phyloP scores from a whole-genome alignment of 106 monocot species.

The Dendrobium officinale region DNA sequence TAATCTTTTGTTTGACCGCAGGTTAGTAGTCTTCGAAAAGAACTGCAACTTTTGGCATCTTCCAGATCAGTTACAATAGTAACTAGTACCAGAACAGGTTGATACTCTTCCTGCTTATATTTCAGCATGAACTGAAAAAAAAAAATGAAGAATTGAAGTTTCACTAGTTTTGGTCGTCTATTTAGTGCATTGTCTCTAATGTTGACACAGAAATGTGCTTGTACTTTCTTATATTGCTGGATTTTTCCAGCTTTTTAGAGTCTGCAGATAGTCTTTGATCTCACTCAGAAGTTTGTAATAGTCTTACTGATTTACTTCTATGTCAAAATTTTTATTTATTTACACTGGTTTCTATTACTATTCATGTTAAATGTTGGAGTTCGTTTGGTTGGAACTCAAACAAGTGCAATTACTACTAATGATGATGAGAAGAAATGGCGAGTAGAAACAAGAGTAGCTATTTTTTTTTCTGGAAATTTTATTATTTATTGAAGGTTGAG shows the following conservation, averaged over 20 bases:
- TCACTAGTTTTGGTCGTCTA: neutral
- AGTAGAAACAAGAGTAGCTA: too few relatives aligned
- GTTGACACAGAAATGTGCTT: neutral
- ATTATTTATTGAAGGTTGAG: too few relatives aligned
- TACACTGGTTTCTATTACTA: neutral
- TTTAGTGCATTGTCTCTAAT: neutral
- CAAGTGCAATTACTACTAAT: too few relatives aligned
- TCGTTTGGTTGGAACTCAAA: too few relatives aligned
- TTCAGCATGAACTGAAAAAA: neutral
- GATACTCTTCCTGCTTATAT: neutral
- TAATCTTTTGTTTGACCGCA: conserved; percentile 5
- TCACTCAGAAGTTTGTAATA: neutral
- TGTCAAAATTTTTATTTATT: neutral
- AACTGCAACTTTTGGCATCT: conserved; percentile 33
- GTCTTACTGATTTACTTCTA: neutral
- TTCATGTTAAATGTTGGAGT: neutral
- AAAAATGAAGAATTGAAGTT: neutral
- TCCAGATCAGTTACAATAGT: conserved; percentile 37
- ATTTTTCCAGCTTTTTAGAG: neutral
- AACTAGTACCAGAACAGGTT: conserved; percentile 28
- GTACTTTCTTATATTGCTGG: neutral
- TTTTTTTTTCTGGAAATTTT: too few relatives aligned
- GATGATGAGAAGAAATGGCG: too few relatives aligned
- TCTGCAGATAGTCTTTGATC: neutral
- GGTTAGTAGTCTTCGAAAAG: conserved; percentile 40